Evolutionary conservation across 192 early-diverging fungal genomes (phyloP), one percentile per base, ranked within the genome.

Genomic region (Coemansia sp.): DNA sequence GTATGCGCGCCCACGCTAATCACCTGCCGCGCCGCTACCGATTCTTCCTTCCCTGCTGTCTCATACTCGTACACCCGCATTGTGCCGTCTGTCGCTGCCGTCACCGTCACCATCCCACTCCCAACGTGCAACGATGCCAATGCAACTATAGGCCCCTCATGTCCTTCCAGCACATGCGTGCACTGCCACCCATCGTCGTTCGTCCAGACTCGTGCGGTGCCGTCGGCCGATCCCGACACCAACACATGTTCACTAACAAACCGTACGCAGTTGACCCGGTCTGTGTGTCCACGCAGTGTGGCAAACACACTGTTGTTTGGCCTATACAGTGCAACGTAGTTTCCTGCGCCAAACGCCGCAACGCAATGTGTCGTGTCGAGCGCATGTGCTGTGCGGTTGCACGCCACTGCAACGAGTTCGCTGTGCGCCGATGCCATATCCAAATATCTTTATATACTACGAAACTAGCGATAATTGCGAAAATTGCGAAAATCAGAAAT

Each of bases 201-300:
- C 62, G 82, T 82, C 94, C 94, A 96, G 1, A 94, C 69, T 3
- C 90, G 84, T 0, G 83, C 86, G 1, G 92, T 91, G 62, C 82
- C 82, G 64, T 94, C 93, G 4, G 89, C 89, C 3, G 92, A 90
- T 13, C 88, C 94, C 14, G 90, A 90, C 19, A 93, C 83, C 3
- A 94, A 72, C 11, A 84, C 54, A 62, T 87, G 83, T 16, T 89
- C 70, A 10, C 11, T 2, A 3, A 4, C 41, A 71, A 89, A 93
- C 3, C 82, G 75, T 11, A 91, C 86, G 68, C 89, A 88, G 74
- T 90, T 93, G 18, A 96, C 90, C 29, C 88, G 85, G 32, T 66
- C 82, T 13, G 72, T 85, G 57, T 96, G 94, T n/a, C 91, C 94
- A 7, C 76, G 83, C 8, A 94, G 77, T 13, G 92, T 89, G 1